These are phyloP conservation scores for Coemansia sp. DNA, from an alignment of 192 early-diverging fungal species.

Conservation along the genomic window DNA sequence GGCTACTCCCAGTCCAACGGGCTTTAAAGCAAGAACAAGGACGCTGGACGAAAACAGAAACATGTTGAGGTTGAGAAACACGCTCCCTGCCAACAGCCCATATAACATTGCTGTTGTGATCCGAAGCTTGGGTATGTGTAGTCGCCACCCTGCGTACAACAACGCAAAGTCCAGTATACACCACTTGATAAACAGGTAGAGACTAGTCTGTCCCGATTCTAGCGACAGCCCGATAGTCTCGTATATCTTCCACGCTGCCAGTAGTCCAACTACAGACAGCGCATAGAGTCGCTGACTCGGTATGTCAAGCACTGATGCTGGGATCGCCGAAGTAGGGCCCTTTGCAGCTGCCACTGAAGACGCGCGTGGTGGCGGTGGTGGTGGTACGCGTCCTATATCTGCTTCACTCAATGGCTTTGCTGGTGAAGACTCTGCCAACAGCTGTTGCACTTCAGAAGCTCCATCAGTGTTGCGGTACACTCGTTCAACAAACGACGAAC, in stretches of 20 bases:
- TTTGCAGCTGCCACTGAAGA: slow-evolving; percentile 10
- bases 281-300: slow-evolving; percentile 52
- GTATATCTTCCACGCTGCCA: slow-evolving; percentile 48
- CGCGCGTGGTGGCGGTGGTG: slow-evolving; percentile 2
- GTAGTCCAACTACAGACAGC: slow-evolving; percentile 20
- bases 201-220: slow-evolving; percentile 22
- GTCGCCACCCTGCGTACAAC: slow-evolving; percentile 35
- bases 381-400: slow-evolving; percentile 5
- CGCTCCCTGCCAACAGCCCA: slow-evolving; percentile 15
- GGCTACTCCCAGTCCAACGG: slow-evolving; percentile 36
- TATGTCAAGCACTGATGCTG: slow-evolving; percentile 33
- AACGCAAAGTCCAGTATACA: slow-evolving; percentile 30
- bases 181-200: slow-evolving; percentile 48
- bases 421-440: not conserved
- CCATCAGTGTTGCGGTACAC: slow-evolving; percentile 43
- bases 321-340: slow-evolving; percentile 34
- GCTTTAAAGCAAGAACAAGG: slow-evolving; percentile 43
- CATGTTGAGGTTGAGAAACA: slow-evolving; percentile 42
- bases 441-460: slow-evolving; percentile 1
- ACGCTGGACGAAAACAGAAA: slow-evolving; percentile 47
- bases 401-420: slow-evolving; percentile 2
- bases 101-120: slow-evolving; percentile 18
- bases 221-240: slow-evolving; percentile 27
- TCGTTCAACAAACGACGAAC: slow-evolving; percentile 48
- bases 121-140: slow-evolving; percentile 34